These are phyloP conservation scores for Rhododendron vialii DNA, from an alignment of 148 eudicot genomes.

Conservation along the genomic window DNA sequence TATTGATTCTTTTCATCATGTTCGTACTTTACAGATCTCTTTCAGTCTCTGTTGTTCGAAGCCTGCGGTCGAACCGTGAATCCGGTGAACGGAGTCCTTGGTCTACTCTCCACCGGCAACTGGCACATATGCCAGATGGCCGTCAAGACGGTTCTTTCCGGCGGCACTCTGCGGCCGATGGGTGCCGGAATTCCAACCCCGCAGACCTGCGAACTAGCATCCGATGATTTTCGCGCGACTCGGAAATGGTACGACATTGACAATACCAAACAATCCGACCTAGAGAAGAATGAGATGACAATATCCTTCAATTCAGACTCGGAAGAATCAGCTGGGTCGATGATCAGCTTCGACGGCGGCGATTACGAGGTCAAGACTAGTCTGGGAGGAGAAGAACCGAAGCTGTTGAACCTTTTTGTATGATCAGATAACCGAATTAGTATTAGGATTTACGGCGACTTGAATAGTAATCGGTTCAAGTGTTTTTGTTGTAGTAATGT, in stretches of 20 bases:
- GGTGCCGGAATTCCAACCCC: constrained; percentile 10
- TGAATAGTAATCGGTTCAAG: neutral
- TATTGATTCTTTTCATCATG: neutral
- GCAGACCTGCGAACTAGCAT: neutral
- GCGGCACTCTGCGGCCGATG: constrained; percentile 29
- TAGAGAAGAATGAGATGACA: neutral
- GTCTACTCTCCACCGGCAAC: constrained; percentile 45
- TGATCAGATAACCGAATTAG: neutral
- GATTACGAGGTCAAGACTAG: neutral
- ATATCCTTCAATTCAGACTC: neutral
- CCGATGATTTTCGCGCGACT: neutral
- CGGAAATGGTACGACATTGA: neutral
- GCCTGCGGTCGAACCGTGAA: constrained; percentile 52
- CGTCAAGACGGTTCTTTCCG: constrained; percentile 40
- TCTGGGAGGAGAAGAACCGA: neutral
- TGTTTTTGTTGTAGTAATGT: neutral
- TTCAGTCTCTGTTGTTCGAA: constrained; percentile 45
- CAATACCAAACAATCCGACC: neutral
- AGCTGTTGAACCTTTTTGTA: neutral
- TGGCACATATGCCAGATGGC: constrained; percentile 47
- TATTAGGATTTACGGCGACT: neutral
- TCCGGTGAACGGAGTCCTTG: constrained; percentile 48
- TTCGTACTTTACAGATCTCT: constrained; percentile 29
- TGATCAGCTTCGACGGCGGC: neutral
- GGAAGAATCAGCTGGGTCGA: neutral